phyloP scores from a whole-genome alignment of 495 filamentous ascomycete genomes.

The Daldinia decipiens region DNA sequence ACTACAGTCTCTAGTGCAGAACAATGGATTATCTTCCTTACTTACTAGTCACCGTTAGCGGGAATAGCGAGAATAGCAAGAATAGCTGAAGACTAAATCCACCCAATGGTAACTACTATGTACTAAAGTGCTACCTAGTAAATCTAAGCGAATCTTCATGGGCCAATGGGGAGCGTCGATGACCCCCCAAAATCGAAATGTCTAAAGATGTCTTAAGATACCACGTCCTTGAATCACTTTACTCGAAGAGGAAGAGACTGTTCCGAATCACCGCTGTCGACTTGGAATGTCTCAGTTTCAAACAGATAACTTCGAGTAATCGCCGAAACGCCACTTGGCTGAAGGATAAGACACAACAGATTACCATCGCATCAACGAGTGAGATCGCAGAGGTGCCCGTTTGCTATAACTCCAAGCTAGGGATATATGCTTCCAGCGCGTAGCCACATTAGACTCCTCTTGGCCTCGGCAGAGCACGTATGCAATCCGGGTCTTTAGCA shows the following conservation, averaged over 20 bases:
- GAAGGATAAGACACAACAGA: not conserved
- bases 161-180: not conserved
- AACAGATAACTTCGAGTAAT: not conserved
- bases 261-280: not conserved
- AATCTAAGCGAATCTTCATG: slow-evolving; percentile 12
- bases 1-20: slow-evolving; percentile 15
- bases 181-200: slow-evolving; percentile 22
- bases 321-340: not conserved
- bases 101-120: not conserved
- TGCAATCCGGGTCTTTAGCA: slow-evolving; percentile 8
- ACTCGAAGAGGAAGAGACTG: too few relatives aligned
- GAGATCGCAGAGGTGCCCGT: not conserved
- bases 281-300: slow-evolving; percentile 7
- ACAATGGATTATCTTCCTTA: slow-evolving; percentile 16
- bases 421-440: slow-evolving; percentile 3
- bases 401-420: slow-evolving; percentile 1
- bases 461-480: slow-evolving; percentile 3
- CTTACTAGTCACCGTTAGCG: slow-evolving; percentile 27
- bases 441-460: slow-evolving; percentile 18
- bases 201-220: slow-evolving; percentile 7
- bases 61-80: slow-evolving; percentile 16
- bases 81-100: slow-evolving; percentile 12
- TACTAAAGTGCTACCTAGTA: slow-evolving; percentile 8
- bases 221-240: slow-evolving; percentile 6
- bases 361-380: not conserved